Conservation (phyloP, 768 basidiomycete species). For the Sarcodon sp. region DNA sequence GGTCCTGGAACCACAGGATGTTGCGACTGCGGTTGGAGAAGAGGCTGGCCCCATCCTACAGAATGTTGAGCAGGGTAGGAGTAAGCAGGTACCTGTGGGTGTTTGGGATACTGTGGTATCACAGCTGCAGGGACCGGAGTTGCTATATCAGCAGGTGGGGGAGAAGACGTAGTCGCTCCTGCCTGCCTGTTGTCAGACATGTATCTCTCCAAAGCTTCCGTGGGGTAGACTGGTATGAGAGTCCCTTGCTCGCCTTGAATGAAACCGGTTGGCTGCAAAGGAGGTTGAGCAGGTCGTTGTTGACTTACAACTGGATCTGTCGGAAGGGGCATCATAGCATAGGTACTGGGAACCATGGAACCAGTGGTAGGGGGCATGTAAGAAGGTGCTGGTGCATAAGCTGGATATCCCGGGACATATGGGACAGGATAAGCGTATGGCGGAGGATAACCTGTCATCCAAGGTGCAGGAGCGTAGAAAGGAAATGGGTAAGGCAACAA, state of each 20-base stretch:
- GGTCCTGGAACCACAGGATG: not conserved
- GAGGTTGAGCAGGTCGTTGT: constrained; percentile 25
- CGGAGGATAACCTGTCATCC: constrained; percentile 40
- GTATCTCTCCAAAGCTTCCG: not conserved
- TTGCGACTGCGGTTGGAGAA: not conserved
- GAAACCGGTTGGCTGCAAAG: constrained; percentile 54
- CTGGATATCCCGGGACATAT: constrained; percentile 32
- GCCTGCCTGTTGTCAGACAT: not conserved
- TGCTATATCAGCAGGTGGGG: not conserved
- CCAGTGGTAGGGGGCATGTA: constrained; percentile 20
- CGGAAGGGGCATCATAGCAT: constrained; percentile 18
- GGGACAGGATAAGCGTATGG: constrained; percentile 39
- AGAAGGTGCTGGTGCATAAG: constrained; percentile 13
- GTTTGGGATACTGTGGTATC: too few species aligned
- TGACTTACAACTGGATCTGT: constrained; percentile 8
- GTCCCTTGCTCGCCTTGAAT: constrained; percentile 63
- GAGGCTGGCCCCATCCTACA: not conserved
- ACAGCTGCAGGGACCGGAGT: not conserved
- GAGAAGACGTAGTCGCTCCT: not conserved
- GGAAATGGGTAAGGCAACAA: not conserved
- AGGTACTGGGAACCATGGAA: constrained; percentile 9
- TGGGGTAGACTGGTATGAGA: constrained; percentile 49
- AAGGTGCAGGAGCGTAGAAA: constrained; percentile 34
- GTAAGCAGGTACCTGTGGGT: not conserved
- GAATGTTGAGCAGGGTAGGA: not conserved